phyloP scores from a whole-genome alignment of 805 yeast species.

The Yarrowia sp. region DNA sequence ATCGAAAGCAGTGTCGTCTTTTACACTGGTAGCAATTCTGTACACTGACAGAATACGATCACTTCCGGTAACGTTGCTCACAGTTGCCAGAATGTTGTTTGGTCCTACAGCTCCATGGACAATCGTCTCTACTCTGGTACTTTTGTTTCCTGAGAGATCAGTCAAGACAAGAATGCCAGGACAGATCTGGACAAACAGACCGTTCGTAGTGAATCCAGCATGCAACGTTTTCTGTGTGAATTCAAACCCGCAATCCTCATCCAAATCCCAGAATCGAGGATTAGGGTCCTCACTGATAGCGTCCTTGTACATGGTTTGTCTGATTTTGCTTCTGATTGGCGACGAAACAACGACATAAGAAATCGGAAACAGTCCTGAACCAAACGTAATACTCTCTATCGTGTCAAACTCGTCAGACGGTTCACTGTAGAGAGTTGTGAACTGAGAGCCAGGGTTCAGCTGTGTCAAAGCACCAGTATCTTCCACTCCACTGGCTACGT shows the following conservation, averaged over 20 bases:
- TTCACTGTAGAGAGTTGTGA: conserved; percentile 13
- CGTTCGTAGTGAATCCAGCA: conserved; percentile 12
- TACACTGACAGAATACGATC: neutral
- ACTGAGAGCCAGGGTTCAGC: conserved; percentile 5
- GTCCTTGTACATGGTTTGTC: conserved; percentile 34
- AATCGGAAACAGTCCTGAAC: conserved; percentile 7
- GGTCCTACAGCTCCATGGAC: conserved; percentile 7
- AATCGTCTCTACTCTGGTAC: neutral
- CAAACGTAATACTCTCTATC: conserved; percentile 20
- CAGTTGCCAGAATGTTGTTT: conserved; percentile 9
- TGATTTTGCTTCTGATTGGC: conserved; percentile 27
- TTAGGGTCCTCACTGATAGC: conserved; percentile 25
- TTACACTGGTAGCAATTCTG: neutral
- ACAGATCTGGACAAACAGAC: conserved; percentile 11
- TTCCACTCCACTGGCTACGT: conserved; percentile 29
- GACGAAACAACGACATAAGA: conserved; percentile 26
- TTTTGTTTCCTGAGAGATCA: neutral
- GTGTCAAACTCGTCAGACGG: conserved; percentile 18
- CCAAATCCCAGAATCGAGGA: conserved; percentile 34
- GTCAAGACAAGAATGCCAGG: conserved; percentile 3
- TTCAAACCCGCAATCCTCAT: conserved; percentile 30
- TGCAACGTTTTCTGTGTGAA: conserved; percentile 9
- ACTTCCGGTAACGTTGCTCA: neutral
- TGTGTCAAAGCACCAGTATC: conserved; percentile 16
- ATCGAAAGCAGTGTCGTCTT: conserved; percentile 1